Conservation (phyloP, 805 yeast genomes). For the Candida mattraensis region DNA sequence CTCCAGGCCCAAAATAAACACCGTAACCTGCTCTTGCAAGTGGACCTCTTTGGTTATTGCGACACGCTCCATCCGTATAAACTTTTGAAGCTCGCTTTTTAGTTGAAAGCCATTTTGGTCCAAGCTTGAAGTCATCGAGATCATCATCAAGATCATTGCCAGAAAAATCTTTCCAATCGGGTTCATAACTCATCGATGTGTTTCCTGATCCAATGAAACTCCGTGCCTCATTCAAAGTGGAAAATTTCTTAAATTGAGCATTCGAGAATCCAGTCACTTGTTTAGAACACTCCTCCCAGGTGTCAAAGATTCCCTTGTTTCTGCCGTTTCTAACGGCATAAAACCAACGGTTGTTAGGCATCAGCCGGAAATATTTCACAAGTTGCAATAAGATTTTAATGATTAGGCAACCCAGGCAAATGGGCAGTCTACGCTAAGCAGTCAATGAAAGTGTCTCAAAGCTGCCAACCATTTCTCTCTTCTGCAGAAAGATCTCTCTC, state of each 20-base stretch:
- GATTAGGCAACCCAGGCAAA: too few species aligned
- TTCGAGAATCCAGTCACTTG: constrained; percentile 57
- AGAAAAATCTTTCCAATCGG: too few species aligned
- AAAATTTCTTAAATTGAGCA: constrained; percentile 59
- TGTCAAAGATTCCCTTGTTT: constrained; percentile 51
- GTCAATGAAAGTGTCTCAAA: too few species aligned
- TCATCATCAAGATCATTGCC: too few species aligned
- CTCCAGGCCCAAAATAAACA: constrained; percentile 60
- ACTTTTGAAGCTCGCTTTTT: too few species aligned
- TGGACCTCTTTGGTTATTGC: constrained; percentile 51
- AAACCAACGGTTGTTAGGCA: constrained; percentile 7
- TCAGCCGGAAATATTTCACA: too few species aligned
- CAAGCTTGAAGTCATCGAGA: too few species aligned
- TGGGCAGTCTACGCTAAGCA: too few species aligned
- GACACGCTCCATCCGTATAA: constrained; percentile 79
- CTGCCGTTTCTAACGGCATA: constrained; percentile 62
- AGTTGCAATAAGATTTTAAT: too few species aligned
- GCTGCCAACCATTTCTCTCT: too few species aligned
- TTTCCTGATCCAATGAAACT: constrained; percentile 33
- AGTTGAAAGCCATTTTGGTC: background rate
- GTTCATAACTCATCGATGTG: too few species aligned
- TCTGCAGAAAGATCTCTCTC: too few species aligned
- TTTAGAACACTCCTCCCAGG: constrained; percentile 57
- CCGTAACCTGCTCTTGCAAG: constrained; percentile 66
- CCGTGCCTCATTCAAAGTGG: constrained; percentile 47